Percentiles rank a stretch among this genome's conserved stretches.
These are phyloP conservation scores for Curvularia spicifera DNA, from an alignment of 2,329 filamentous ascomycete species.

Conservation along the genomic window DNA sequence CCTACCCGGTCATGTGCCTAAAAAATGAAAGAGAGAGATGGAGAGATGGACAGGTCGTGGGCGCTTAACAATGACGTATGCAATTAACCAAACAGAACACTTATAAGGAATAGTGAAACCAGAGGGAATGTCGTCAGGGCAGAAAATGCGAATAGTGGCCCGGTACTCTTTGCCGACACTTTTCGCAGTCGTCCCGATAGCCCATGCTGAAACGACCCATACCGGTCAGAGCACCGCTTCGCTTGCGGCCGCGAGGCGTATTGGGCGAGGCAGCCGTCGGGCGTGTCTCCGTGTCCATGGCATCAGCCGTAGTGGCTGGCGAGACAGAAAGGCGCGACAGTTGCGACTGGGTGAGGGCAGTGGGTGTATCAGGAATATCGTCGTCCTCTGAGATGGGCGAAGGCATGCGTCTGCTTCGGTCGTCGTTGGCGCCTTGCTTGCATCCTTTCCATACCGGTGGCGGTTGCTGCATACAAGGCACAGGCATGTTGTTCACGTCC, in stretches of 20 bases:
- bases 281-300: constrained; percentile 39
- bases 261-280: constrained; percentile 23
- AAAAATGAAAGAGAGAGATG: background rate
- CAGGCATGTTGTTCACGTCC: constrained; percentile 21
- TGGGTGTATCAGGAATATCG: constrained; percentile 46
- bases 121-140: constrained; percentile 14
- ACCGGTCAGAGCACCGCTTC: constrained; percentile 49
- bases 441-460: constrained; percentile 30
- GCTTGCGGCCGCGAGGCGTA: constrained; percentile 44
- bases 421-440: constrained; percentile 26
- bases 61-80: background rate
- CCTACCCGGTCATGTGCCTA: background rate
- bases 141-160: constrained; percentile 59
- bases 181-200: constrained; percentile 58
- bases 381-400: constrained; percentile 52
- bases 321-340: constrained; percentile 48
- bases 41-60: background rate
- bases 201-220: constrained; percentile 56
- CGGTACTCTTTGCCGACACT: constrained; percentile 55
- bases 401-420: constrained; percentile 46
- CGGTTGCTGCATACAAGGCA: constrained; percentile 26
- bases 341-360: constrained; percentile 47
- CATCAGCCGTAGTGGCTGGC: constrained; percentile 30
- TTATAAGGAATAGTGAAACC: background rate
- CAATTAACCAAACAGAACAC: background rate